These are phyloP conservation scores for Acanthamoeba divionensis DNA, from an alignment of 208 protist genomes.

Conservation along the genomic window DNA sequence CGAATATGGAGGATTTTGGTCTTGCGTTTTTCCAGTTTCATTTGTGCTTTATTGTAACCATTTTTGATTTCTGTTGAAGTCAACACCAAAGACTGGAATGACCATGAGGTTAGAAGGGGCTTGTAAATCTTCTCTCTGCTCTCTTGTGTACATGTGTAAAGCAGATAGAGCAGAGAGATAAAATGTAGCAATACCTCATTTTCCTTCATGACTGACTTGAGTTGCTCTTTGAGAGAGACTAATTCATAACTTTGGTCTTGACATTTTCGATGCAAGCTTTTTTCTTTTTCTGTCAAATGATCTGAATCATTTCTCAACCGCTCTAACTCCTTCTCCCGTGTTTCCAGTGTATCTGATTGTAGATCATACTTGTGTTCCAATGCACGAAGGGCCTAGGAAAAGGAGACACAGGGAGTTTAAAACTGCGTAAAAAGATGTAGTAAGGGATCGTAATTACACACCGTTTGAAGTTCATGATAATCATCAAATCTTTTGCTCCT, in stretches of 20 bases:
- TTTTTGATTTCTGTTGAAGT: too few relatives aligned
- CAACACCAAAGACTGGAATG: too few relatives aligned
- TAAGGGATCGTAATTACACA: not conserved
- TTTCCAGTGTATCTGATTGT: not conserved
- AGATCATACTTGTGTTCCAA: conserved; percentile 11
- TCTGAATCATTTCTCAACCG: not conserved
- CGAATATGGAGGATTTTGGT: not conserved
- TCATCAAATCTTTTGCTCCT: not conserved
- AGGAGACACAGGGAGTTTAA: not conserved
- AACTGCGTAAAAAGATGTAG: not conserved
- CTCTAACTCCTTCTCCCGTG: conserved; percentile 19
- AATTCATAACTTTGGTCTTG: not conserved
- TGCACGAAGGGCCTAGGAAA: not conserved
- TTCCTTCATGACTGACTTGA: not conserved
- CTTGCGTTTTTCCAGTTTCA: conserved; percentile 17
- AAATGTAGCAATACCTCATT: not conserved
- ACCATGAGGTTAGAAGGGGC: too few relatives aligned
- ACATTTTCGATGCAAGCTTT: not conserved
- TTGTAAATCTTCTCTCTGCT: too few relatives aligned
- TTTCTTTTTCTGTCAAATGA: not conserved
- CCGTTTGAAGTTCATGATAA: conserved; percentile 39
- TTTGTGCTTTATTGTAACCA: too few relatives aligned
- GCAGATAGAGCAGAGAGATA: not conserved
- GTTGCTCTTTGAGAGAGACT: conserved; percentile 3
- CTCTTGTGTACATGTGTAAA: too few relatives aligned